phyloP scores from a whole-genome alignment of 176 grass and related monocot genomes.

The Oryza rufipogon region DNA sequence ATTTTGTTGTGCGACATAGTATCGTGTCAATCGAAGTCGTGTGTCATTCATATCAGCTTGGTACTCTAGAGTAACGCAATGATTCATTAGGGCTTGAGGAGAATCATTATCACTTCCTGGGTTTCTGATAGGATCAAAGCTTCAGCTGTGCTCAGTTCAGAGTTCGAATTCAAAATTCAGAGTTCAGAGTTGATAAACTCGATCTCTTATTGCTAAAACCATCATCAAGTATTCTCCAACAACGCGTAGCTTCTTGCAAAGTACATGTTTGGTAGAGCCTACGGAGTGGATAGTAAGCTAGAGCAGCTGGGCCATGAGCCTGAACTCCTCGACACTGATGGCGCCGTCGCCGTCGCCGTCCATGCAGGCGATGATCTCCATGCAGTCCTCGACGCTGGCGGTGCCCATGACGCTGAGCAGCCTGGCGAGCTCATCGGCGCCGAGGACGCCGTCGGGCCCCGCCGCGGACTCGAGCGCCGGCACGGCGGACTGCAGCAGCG shows the following conservation, averaged over 20 bases:
- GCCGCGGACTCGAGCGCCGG: conserved; percentile 48
- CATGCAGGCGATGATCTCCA: conserved; percentile 70
- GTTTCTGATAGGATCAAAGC: background rate
- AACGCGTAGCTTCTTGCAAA: background rate
- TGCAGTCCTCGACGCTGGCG: conserved; percentile 68
- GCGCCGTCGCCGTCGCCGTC: conserved; percentile 78
- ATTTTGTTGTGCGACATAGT: background rate
- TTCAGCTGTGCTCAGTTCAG: background rate
- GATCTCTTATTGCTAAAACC: background rate
- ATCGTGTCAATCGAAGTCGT: background rate
- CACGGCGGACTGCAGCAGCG: conserved; percentile 67
- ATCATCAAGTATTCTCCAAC: background rate
- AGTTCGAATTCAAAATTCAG: background rate
- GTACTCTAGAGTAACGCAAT: background rate
- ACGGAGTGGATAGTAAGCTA: background rate
- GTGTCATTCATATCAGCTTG: background rate
- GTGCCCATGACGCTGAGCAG: conserved; percentile 42
- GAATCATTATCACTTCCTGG: background rate
- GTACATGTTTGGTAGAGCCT: background rate
- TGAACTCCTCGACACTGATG: conserved; percentile 70
- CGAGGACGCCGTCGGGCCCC: conserved; percentile 40
- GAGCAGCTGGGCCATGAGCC: conserved; percentile 61
- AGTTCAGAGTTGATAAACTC: background rate
- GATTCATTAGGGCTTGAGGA: background rate
- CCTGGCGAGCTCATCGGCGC: conserved; percentile 57